Conservation (phyloP, 495 filamentous ascomycete genomes). For the Neurospora sp. region DNA sequence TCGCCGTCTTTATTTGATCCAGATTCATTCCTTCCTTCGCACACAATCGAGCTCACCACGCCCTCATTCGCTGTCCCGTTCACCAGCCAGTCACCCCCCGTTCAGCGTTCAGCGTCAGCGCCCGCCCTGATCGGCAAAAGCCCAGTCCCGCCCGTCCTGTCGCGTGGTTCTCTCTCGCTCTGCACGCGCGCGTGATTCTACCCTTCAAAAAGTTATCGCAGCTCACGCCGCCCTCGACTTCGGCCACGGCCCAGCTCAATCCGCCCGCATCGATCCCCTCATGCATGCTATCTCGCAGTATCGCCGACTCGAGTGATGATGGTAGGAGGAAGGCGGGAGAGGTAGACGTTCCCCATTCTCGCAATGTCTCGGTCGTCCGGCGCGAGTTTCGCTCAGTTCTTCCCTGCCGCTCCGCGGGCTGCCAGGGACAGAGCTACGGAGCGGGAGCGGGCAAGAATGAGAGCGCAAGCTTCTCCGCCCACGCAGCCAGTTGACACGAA, state of each 20-base stretch:
- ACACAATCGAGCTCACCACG: not conserved
- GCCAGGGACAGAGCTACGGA: conserved; percentile 47
- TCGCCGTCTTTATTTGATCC: not conserved
- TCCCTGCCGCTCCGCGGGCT: conserved; percentile 67
- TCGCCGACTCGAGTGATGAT: conserved; percentile 40
- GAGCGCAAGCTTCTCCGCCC: conserved; percentile 25
- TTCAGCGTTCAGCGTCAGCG: conserved; percentile 6
- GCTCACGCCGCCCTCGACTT: not conserved
- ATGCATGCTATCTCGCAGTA: conserved; percentile 35
- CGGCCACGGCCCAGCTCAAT: conserved; percentile 1
- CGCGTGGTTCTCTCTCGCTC: conserved; percentile 14
- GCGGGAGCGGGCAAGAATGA: conserved; percentile 33
- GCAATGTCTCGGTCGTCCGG: conserved; percentile 68
- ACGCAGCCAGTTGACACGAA: conserved; percentile 13
- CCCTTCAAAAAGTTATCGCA: not conserved
- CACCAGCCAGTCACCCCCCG: not conserved
- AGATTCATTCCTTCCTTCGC: not conserved
- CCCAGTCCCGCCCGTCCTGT: conserved; percentile 7
- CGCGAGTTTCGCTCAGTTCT: conserved; percentile 83
- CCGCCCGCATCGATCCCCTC: conserved; percentile 5
- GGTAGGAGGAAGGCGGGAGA: conserved; percentile 40
- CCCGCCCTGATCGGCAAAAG: conserved; percentile 13
- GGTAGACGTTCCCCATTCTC: conserved; percentile 33
- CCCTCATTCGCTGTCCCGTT: not conserved
- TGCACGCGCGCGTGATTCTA: conserved; percentile 18